phyloP scores from a whole-genome alignment of 2,329 filamentous ascomycete species.

The Trichophyton simii region DNA sequence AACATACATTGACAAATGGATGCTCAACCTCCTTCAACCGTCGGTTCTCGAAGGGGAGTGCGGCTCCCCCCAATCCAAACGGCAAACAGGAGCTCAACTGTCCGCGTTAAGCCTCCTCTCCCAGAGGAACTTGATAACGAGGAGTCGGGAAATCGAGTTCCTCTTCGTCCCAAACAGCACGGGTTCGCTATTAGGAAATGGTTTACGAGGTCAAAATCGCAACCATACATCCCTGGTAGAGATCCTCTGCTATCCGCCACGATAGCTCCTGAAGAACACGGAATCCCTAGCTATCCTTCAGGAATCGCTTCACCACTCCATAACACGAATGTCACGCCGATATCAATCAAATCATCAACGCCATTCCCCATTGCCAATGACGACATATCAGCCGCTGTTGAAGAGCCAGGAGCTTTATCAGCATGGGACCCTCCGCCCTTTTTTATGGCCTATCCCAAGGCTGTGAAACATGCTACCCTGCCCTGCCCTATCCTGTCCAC shows the following conservation, averaged over 20 bases:
- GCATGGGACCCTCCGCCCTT: slow-evolving; percentile 60
- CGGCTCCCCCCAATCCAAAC: slow-evolving; percentile 27
- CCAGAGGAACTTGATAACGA: slow-evolving; percentile 21
- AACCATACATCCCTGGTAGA: slow-evolving; percentile 17
- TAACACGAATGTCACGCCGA: slow-evolving; percentile 1
- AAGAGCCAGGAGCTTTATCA: slow-evolving; percentile 17
- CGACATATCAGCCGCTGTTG: slow-evolving; percentile 17
- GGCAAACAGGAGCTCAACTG: slow-evolving; percentile 14
- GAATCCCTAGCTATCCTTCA: not conserved
- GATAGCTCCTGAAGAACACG: slow-evolving; percentile 17
- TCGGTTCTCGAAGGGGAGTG: slow-evolving; percentile 28
- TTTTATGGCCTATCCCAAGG: slow-evolving; percentile 77
- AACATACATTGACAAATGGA: slow-evolving; percentile 6
- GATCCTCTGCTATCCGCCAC: slow-evolving; percentile 24
- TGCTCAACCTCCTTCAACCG: slow-evolving; percentile 16
- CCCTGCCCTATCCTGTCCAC: slow-evolving; percentile 54
- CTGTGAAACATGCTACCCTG: slow-evolving; percentile 61
- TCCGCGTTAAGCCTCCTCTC: slow-evolving; percentile 12
- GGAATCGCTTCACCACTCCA: not conserved
- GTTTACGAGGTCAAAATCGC: slow-evolving; percentile 26
- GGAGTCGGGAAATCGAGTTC: slow-evolving; percentile 20
- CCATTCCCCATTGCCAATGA: slow-evolving; percentile 17
- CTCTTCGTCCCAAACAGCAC: slow-evolving; percentile 26
- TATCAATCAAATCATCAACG: not conserved
- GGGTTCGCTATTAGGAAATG: slow-evolving; percentile 27